phyloP scores from a whole-genome alignment of 805 yeast species.

The Suhomyces sp. region DNA sequence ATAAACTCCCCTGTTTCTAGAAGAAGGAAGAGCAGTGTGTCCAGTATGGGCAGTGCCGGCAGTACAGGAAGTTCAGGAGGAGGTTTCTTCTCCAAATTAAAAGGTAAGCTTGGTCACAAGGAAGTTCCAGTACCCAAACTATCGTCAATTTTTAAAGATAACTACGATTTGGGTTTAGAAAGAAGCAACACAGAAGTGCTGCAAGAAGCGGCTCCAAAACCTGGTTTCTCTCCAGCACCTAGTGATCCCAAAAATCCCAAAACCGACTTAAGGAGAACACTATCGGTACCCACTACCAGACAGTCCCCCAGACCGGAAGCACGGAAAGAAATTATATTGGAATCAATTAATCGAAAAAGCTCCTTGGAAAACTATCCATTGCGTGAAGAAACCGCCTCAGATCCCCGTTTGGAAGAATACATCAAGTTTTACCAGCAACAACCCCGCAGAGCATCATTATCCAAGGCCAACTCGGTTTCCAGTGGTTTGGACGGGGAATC shows the following conservation, averaged over 20 bases:
- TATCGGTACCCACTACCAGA: constrained; percentile 12
- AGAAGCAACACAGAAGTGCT: constrained; percentile 1
- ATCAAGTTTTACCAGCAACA: constrained; percentile 32
- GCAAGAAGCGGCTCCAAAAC: not conserved
- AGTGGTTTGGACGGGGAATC: constrained; percentile 11
- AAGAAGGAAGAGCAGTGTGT: constrained; percentile 18
- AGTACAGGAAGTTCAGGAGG: constrained; percentile 15
- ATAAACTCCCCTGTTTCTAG: constrained; percentile 1
- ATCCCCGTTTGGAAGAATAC: constrained; percentile 38
- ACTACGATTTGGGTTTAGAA: constrained; percentile 15
- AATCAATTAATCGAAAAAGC: too few species aligned
- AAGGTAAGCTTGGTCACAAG: constrained; percentile 22
- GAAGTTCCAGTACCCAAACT: constrained; percentile 5
- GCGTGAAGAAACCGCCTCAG: too few species aligned
- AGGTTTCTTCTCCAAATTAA: constrained; percentile 39
- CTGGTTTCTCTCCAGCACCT: not conserved
- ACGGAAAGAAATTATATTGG: too few species aligned
- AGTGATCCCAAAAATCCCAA: too few species aligned
- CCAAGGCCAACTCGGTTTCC: too few species aligned
- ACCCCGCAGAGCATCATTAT: constrained; percentile 16
- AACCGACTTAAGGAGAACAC: constrained; percentile 2
- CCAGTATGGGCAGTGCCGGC: constrained; percentile 18
- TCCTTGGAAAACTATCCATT: too few species aligned
- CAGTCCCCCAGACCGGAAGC: too few species aligned
- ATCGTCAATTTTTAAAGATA: constrained; percentile 16